These are phyloP conservation scores for Dactylorhiza incarnata DNA, from an alignment of 106 monocot genomes.

Conservation along the genomic window DNA sequence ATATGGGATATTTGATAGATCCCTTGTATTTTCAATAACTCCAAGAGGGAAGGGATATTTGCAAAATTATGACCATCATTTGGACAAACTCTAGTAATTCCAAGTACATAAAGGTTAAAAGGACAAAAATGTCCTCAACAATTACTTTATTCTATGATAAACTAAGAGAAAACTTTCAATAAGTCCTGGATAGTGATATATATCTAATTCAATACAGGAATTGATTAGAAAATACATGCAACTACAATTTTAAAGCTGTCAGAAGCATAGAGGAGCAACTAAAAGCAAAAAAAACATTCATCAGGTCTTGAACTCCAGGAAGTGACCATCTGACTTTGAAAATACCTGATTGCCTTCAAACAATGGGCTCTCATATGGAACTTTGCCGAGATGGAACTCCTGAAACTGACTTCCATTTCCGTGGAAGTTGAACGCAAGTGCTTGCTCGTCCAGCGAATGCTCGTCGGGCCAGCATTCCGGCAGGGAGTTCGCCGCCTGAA, in stretches of 20 bases:
- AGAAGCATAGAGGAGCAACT: neutral
- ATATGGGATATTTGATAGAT: too few relatives aligned
- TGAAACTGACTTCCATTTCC: conserved; percentile 26
- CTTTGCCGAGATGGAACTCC: conserved; percentile 17
- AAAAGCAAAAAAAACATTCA: neutral
- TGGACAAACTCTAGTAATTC: too few relatives aligned
- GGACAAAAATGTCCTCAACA: neutral
- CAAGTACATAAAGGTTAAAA: neutral
- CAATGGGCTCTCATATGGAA: neutral
- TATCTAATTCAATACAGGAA: neutral
- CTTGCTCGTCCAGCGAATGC: conserved; percentile 13
- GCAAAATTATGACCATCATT: too few relatives aligned
- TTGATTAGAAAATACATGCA: neutral
- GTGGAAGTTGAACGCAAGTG: conserved; percentile 15
- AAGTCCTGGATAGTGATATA: neutral
- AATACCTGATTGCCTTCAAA: conserved; percentile 10
- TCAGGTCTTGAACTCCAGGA: conserved; percentile 4
- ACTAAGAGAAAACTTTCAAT: neutral
- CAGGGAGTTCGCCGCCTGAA: conserved; percentile 10
- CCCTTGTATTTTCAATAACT: too few relatives aligned
- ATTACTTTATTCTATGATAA: conserved; percentile 1
- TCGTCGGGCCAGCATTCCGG: conserved; percentile 26
- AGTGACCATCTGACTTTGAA: conserved; percentile 6
- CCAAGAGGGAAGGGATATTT: too few relatives aligned
- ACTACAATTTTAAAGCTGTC: neutral